A percentile compares a stretch with the other conserved stretches of the same genome.
Conservation (phyloP, 306 rosid genomes). For the Spatholobus suberectus region DNA sequence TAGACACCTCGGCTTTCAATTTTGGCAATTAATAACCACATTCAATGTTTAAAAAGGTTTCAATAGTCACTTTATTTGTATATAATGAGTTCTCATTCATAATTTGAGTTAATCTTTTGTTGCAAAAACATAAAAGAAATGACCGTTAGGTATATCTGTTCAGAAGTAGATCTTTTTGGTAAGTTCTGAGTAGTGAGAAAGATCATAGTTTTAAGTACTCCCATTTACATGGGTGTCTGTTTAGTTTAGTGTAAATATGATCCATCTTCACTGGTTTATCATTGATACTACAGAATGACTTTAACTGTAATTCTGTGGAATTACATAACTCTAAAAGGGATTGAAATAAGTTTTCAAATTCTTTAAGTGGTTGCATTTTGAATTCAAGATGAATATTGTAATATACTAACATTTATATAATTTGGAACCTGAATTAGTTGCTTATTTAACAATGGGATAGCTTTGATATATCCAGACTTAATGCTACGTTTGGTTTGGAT, state of each 20-base stretch:
- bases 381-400: constrained; percentile 7
- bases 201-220: not conserved
- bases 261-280: not conserved
- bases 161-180: constrained; percentile 19
- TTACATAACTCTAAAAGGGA: not conserved
- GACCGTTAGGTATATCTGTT: not conserved
- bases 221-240: not conserved
- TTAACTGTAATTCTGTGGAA: not conserved
- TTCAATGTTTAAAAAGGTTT: not conserved
- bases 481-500: constrained; percentile 20
- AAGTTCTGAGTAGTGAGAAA: not conserved
- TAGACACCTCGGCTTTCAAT: not conserved
- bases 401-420: not conserved
- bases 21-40: constrained; percentile 16
- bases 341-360: constrained; percentile 25
- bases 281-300: not conserved
- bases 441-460: not conserved
- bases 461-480: constrained; percentile 2
- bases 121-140: not conserved
- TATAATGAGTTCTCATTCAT: not conserved
- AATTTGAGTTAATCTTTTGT: constrained; percentile 15
- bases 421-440: constrained; percentile 24
- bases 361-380: constrained; percentile 12
- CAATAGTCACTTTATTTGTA: not conserved
- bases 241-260: constrained; percentile 9